A percentile compares a stretch with the other conserved stretches of the same genome.
phyloP scores from a whole-genome alignment of 805 yeast species.

The Jamesozyma spencerorum region DNA sequence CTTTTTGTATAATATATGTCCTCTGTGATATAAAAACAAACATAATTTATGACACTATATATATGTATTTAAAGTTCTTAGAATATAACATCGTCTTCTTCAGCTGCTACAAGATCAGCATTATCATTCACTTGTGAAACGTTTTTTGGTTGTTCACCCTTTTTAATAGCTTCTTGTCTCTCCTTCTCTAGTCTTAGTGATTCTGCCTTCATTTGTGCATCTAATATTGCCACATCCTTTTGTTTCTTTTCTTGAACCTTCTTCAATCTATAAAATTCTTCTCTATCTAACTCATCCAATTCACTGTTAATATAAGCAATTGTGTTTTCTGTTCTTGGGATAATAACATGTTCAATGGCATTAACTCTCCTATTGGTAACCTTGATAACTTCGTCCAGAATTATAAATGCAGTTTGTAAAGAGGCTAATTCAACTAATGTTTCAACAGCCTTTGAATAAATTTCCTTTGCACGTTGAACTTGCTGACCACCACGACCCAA shows the following conservation, averaged over 20 bases:
- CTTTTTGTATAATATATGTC: no score
- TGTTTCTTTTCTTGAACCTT: constrained; percentile 94
- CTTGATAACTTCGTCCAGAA: constrained; percentile 93
- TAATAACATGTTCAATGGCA: constrained; percentile 96
- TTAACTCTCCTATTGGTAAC: constrained; percentile 97
- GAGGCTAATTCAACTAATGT: constrained; percentile 93
- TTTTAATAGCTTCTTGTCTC: constrained; percentile 19
- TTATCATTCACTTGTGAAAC: constrained; percentile 9
- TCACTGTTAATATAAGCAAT: constrained; percentile 87
- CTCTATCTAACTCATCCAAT: constrained; percentile 95
- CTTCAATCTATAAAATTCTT: constrained; percentile 92
- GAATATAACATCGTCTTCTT: constrained; percentile 41
- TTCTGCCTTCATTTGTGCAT: constrained; percentile 37
- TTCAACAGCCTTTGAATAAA: constrained; percentile 94
- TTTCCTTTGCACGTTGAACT: constrained; percentile 86
- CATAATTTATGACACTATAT: constrained; percentile 1
- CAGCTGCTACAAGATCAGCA: constrained; percentile 30
- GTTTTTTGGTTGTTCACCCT: constrained; percentile 11
- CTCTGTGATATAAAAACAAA: neutral
- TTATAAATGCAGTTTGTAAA: constrained; percentile 91
- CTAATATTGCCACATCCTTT: constrained; percentile 59
- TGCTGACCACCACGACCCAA: constrained; percentile 98
- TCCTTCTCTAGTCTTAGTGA: constrained; percentile 20
- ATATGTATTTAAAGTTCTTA: constrained; percentile 28
- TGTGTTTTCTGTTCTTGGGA: constrained; percentile 95